Percentiles rank a stretch among this genome's conserved stretches.
Evolutionary conservation across 2,329 filamentous ascomycete genomes (phyloP).

Genomic region (Aspergillus udagawae): DNA sequence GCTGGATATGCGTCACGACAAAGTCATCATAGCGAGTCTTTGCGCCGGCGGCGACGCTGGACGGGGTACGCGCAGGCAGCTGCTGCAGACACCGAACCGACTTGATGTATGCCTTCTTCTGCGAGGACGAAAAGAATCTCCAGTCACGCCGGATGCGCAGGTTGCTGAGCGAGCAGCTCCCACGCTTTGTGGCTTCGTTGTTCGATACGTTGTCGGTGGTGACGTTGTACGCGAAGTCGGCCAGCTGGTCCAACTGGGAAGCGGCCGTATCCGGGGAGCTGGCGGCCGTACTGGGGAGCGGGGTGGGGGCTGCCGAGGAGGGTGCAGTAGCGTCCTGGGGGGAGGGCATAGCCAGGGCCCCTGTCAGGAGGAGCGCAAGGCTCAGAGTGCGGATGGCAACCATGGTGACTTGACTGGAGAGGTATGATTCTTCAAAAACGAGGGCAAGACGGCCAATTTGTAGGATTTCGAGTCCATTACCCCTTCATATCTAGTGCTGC

Average conservation of each 20-base stretch:
- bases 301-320: too few species aligned
- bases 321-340: not conserved
- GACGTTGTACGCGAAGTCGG: slow-evolving; percentile 11
- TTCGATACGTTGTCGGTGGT: slow-evolving; percentile 5
- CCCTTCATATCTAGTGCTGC: too few species aligned
- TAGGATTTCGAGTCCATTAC: too few species aligned
- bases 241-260: slow-evolving; percentile 13
- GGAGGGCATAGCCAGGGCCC: slow-evolving; percentile 13
- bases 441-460: too few species aligned
- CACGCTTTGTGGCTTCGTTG: slow-evolving; percentile 1
- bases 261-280: slow-evolving; percentile 7
- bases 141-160: slow-evolving; percentile 25
- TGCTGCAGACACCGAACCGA: slow-evolving; percentile 45
- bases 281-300: slow-evolving; percentile 2
- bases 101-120: slow-evolving; percentile 42
- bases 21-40: slow-evolving; percentile 51
- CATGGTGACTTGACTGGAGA: slow-evolving; percentile 4
- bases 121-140: slow-evolving; percentile 27
- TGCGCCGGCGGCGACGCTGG: slow-evolving; percentile 39
- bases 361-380: slow-evolving; percentile 11
- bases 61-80: slow-evolving; percentile 33
- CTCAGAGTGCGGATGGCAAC: slow-evolving; percentile 12
- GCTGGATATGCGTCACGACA: slow-evolving; percentile 47
- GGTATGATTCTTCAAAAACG: too few species aligned
- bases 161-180: slow-evolving; percentile 11